Conservation (phyloP, 1,284 basidiomycete genomes). For the Ustanciosporium gigantosporum region DNA sequence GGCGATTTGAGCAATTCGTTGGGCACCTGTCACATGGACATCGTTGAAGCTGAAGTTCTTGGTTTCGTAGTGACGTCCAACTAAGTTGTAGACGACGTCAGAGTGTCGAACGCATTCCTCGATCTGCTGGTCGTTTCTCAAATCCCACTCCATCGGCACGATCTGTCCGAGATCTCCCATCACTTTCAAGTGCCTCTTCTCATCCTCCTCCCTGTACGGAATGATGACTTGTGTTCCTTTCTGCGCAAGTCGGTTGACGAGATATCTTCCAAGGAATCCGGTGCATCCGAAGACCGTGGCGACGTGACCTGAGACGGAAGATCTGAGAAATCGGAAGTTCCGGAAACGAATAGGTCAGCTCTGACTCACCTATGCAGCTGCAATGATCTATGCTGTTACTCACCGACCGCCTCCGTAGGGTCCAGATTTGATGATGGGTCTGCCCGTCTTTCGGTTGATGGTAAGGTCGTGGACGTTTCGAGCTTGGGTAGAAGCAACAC, state of each 20-base stretch:
- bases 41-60: constrained; percentile 83
- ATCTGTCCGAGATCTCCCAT: constrained; percentile 97
- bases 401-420: constrained; percentile 58
- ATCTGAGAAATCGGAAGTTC: constrained; percentile 19
- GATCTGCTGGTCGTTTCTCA: constrained; percentile 83
- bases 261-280: constrained; percentile 90
- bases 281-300: constrained; percentile 97
- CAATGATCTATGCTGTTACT: too few species aligned
- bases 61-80: constrained; percentile 86
- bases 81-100: constrained; percentile 93
- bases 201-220: constrained; percentile 94
- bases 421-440: constrained; percentile 54
- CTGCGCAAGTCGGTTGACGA: constrained; percentile 73
- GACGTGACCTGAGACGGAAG: constrained; percentile 67
- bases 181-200: constrained; percentile 84
- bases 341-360: too few species aligned
- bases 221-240: constrained; percentile 90
- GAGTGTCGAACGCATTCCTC: constrained; percentile 93
- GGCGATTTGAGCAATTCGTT: constrained; percentile 76
- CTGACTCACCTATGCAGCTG: too few species aligned
- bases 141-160: constrained; percentile 94
- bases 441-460: constrained; percentile 59
- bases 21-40: constrained; percentile 74
- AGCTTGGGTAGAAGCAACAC: constrained; percentile 26
- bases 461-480: constrained; percentile 53